Evolutionary conservation across 768 basidiomycete genomes (phyloP), one percentile per base, ranked within the genome.

Genomic region (Russula ochroleuca): DNA sequence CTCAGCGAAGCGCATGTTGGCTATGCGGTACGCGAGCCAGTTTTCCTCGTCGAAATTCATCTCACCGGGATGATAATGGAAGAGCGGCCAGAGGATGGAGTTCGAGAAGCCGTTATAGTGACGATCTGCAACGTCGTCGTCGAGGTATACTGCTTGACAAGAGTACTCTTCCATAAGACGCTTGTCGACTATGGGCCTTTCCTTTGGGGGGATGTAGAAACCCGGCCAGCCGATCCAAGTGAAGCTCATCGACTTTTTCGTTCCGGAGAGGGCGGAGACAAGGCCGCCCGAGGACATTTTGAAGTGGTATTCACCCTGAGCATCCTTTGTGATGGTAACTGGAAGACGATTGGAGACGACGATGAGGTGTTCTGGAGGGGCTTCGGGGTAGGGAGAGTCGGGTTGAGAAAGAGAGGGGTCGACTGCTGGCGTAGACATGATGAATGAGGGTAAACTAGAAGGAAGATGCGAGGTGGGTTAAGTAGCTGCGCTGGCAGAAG

Each of bases 31-130:
- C 15, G 94, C 97, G 58, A 87, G 85, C 97, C 97, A 99, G 74
- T 98, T 92, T 73, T 92, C 92, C 78, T 97, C 94, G 75, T 98
- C 96, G 72, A 99, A 99, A 76, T 94, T 96, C 94, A 99, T 98
- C 78, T 98, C 97, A 67, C 96, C 96, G 9, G 97, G 97, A 75
- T 98, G 96, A 77, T 98, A 99, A 75, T 99, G 97, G 82, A 99
- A 98, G 52, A 99, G 80, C 2, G 97, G 97, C 97, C 97, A 99
- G 56, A 99, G 85, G 77, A 99, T 98, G 59, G 95, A 97, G 78
- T 99, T 99, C 70, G 95, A 96, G 82, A 99, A 98, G 61, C 97
- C 93, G 73, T 95, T 95, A 78, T 93, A 99, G 76, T 98, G 95
- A 57, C 88, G 84, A 75, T 99, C 97, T n/a, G 97, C 96, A 67